Evolutionary conservation across 768 basidiomycete species (phyloP), one percentile per base, ranked within the genome.

Genomic region (Lactarius trivialis): DNA sequence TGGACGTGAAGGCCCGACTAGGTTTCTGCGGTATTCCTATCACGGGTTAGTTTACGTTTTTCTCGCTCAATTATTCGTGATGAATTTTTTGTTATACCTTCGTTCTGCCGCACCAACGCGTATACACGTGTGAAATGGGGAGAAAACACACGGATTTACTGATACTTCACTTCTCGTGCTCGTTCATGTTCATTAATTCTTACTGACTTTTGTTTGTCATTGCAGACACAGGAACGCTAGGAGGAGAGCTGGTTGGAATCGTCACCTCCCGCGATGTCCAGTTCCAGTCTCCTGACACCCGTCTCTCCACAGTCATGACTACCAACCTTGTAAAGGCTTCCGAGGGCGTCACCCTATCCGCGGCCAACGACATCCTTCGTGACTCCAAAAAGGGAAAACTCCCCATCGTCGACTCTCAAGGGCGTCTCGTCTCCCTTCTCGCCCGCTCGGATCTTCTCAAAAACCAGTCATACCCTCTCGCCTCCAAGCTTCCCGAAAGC

Each of bases 21-120:
- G 97, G 97, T 1, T 99, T 97, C 74, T 93, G 91, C 69, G 96
- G 97, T 65, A 93, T 98, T 55, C 97, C 97, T 43, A 93, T 99
- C 74, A 98, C 97, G 37, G 92, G 93, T 96, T 67, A 70, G 93
- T 82, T n/a, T 61, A 11, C 28, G 48, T 9, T 67, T 65, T 55
- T 4, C 48, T 19, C 53, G 54, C 55, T 21, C 45, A 54, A 56
- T 49, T 50, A 9, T 39, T 37, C 43, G 67, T 73, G 82, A 86
- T 85, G 82, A 74, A 71, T 70, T 69, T 62, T 60, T 68, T 70
- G n/a, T 56, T 79, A 77, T 85, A 90, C 83, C 89, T 93, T 93
- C 89, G 91, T 91, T 91, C 91, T 91, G 80, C 90, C 81, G 84
- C 86, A 81, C 75, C 65, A 79, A 82, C 88, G 85, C 85, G 80